A percentile compares a stretch with the other conserved stretches of the same genome.
Conservation (phyloP, 2,329 filamentous ascomycete species). For the Ilyonectria mors-panacis region DNA sequence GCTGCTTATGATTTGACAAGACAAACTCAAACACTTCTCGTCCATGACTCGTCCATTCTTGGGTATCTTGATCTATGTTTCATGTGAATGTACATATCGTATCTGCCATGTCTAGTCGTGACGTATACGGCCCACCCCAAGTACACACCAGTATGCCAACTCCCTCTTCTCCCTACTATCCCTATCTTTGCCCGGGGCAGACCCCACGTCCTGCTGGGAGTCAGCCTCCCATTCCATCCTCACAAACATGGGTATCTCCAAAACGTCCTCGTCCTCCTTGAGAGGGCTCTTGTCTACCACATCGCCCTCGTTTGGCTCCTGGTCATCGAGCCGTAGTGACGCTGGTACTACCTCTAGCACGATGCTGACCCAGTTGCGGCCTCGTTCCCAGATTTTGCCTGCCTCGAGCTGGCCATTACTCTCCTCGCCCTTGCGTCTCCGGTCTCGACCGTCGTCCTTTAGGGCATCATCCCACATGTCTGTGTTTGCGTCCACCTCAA, state of each 20-base stretch:
- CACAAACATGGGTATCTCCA: slow-evolving; percentile 97
- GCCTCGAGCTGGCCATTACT: slow-evolving; percentile 76
- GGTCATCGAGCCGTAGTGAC: slow-evolving; percentile 61
- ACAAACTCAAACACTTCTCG: slow-evolving; percentile 51
- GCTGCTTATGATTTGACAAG: slow-evolving; percentile 59
- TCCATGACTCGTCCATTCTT: slow-evolving; percentile 47
- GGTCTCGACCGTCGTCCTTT: slow-evolving; percentile 64
- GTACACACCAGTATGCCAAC: slow-evolving; percentile 94
- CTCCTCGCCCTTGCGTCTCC: slow-evolving; percentile 58
- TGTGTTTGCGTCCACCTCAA: slow-evolving; percentile 95
- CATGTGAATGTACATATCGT: slow-evolving; percentile 30
- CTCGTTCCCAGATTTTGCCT: slow-evolving; percentile 96
- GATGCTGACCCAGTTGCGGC: slow-evolving; percentile 94
- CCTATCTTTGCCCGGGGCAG: slow-evolving; percentile 66
- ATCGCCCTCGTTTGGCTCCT: slow-evolving; percentile 50
- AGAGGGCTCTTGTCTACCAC: slow-evolving; percentile 63
- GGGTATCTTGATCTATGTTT: slow-evolving; percentile 60
- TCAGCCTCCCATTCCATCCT: slow-evolving; percentile 91
- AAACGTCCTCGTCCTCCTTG: slow-evolving; percentile 71
- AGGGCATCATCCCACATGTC: slow-evolving; percentile 90
- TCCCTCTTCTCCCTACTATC: slow-evolving; percentile 84
- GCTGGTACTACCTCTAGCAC: slow-evolving; percentile 89
- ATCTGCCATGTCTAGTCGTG: slow-evolving; percentile 54
- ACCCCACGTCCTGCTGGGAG: slow-evolving; percentile 74
- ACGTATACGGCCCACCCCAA: slow-evolving; percentile 87